These are phyloP conservation scores for Carallia pectinifolia DNA, from an alignment of 345 rosid genomes.

Conservation along the genomic window DNA sequence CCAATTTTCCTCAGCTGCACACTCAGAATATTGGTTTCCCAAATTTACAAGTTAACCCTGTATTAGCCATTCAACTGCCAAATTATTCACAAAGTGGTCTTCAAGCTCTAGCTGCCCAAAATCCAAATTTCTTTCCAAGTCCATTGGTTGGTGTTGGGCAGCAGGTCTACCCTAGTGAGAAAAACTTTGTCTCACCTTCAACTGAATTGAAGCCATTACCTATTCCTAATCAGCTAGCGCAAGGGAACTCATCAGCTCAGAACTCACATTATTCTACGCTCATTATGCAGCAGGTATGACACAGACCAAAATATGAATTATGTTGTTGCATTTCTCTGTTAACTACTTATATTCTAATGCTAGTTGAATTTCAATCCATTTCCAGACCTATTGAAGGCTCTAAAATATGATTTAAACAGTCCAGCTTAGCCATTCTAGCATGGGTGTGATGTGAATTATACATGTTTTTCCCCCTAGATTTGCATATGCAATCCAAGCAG, in stretches of 20 bases:
- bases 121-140: slow-evolving; percentile 42
- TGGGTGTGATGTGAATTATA: too few species aligned
- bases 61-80: slow-evolving; percentile 28
- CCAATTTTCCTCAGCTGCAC: slow-evolving; percentile 36
- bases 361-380: not conserved
- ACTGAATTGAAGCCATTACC: slow-evolving; percentile 21
- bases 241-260: slow-evolving; percentile 4
- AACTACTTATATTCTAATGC: not conserved
- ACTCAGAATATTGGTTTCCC: slow-evolving; percentile 36
- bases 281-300: slow-evolving; percentile 28
- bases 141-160: slow-evolving; percentile 41
- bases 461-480: too few species aligned
- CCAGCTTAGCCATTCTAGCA: too few species aligned
- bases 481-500: too few species aligned
- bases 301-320: not conserved
- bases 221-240: slow-evolving; percentile 25
- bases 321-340: not conserved
- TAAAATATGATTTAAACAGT: too few species aligned
- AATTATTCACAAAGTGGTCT: slow-evolving; percentile 24
- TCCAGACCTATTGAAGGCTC: too few species aligned
- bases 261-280: slow-evolving; percentile 27
- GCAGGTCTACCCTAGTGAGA: slow-evolving; percentile 39
- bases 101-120: slow-evolving; percentile 14
- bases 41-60: slow-evolving; percentile 42
- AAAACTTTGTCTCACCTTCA: slow-evolving; percentile 27